Evolutionary conservation across 441 rosid species (phyloP).

Genomic region (Hura crepitans): DNA sequence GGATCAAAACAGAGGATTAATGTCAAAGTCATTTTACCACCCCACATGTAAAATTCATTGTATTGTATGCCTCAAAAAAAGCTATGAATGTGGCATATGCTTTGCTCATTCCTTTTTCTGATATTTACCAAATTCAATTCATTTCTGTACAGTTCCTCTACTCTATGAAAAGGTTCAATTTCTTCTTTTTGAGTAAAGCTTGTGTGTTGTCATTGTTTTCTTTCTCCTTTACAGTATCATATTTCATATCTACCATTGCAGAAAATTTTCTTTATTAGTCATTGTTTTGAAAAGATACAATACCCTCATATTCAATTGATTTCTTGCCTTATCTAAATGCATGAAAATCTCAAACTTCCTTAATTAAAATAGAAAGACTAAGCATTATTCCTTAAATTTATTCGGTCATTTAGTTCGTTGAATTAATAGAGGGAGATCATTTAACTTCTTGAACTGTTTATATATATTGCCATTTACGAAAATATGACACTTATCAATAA

Average conservation of each 20-base stretch:
- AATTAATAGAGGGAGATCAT: too few relatives aligned
- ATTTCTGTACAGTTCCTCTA: background rate
- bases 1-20: constrained; percentile 5
- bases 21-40: constrained; percentile 9
- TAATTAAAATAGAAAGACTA: too few relatives aligned
- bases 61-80: constrained; percentile 9
- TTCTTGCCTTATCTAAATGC: too few relatives aligned
- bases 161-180: background rate
- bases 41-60: constrained; percentile 15
- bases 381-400: too few relatives aligned
- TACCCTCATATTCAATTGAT: too few relatives aligned
- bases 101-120: background rate
- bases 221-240: background rate
- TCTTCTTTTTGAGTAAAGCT: background rate
- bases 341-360: too few relatives aligned
- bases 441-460: too few relatives aligned
- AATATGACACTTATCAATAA: too few relatives aligned
- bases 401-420: too few relatives aligned
- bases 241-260: background rate
- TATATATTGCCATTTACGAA: too few relatives aligned
- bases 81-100: constrained; percentile 9
- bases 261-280: too few relatives aligned
- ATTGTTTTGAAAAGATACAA: too few relatives aligned
- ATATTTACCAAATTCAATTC: background rate
- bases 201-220: background rate